phyloP scores from a whole-genome alignment of 768 basidiomycete genomes.

The Leccinum subtestaceum region DNA sequence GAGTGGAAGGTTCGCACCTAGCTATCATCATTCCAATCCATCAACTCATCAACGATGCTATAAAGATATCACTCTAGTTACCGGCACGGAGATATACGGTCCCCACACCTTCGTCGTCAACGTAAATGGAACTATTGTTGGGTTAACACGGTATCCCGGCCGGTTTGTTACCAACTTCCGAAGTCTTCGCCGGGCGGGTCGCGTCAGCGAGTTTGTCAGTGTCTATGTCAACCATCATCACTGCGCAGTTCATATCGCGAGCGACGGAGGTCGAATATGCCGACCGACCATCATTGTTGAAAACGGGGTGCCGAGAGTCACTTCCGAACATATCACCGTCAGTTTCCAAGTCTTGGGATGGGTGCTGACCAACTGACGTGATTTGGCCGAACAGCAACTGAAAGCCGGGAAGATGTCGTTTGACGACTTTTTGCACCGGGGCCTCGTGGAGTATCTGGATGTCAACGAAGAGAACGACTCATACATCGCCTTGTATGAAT shows the following conservation, averaged over 20 bases:
- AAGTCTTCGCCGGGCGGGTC: conserved; percentile 85
- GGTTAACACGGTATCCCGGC: conserved; percentile 80
- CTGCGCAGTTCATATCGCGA: conserved; percentile 89
- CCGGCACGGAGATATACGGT: conserved; percentile 96
- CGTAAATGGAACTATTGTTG: conserved; percentile 95
- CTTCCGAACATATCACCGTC: conserved; percentile 76
- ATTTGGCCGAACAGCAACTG: conserved; percentile 52
- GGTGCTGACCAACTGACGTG: conserved; percentile 4
- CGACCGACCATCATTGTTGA: conserved; percentile 97
- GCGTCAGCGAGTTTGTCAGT: conserved; percentile 94
- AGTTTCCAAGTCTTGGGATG: conserved; percentile 3
- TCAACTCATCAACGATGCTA: conserved; percentile 13
- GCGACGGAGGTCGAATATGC: conserved; percentile 97
- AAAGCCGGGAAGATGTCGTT: conserved; percentile 79
- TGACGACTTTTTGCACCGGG: conserved; percentile 89
- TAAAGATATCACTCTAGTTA: conserved; percentile 83
- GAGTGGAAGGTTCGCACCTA: conserved; percentile 77
- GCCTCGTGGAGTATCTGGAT: conserved; percentile 96
- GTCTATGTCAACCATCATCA: conserved; percentile 97
- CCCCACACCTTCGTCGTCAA: conserved; percentile 91
- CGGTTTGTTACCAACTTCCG: conserved; percentile 91
- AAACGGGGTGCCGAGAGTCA: conserved; percentile 70
- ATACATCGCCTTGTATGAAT: conserved; percentile 91
- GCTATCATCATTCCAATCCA: conserved; percentile 8
- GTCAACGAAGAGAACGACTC: conserved; percentile 99